Percentiles rank a stretch among this genome's conserved stretches.
phyloP scores from a whole-genome alignment of 345 rosid species.

The Arabis alpina region DNA sequence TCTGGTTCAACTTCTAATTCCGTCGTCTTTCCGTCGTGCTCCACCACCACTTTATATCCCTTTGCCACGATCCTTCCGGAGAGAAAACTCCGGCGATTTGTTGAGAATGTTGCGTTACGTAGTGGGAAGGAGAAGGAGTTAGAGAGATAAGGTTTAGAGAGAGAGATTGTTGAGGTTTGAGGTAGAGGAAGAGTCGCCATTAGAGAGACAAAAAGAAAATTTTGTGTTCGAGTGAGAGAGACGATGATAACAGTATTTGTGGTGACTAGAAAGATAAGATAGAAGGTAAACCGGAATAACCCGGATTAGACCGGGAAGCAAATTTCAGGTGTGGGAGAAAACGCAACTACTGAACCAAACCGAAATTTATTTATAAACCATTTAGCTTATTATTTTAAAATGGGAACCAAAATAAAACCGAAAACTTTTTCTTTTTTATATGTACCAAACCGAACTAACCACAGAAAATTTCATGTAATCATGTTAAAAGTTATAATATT shows the following conservation, averaged over 20 bases:
- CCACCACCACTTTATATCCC: conserved; percentile 76
- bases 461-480: too few species aligned
- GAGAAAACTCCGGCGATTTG: not conserved
- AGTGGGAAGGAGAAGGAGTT: conserved; percentile 36
- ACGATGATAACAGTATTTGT: conserved; percentile 8
- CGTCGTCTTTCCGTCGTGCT: conserved; percentile 69
- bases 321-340: too few species aligned
- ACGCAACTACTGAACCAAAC: too few species aligned
- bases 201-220: conserved; percentile 21
- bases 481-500: too few species aligned
- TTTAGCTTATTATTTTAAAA: too few species aligned
- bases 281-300: conserved; percentile 2
- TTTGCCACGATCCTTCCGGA: conserved; percentile 36
- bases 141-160: conserved; percentile 47
- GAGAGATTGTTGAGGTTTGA: conserved; percentile 53
- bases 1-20: conserved; percentile 85
- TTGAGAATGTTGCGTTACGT: conserved; percentile 29
- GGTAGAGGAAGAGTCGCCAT: conserved; percentile 71
- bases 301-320: conserved; percentile 21
- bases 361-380: too few species aligned
- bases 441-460: too few species aligned
- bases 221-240: conserved; percentile 13
- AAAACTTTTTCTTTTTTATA: too few species aligned
- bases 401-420: too few species aligned
- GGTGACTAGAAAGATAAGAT: conserved; percentile 30